These are phyloP conservation scores for Stenocarpella maydis DNA, from an alignment of 2,329 filamentous ascomycete genomes.

Conservation along the genomic window DNA sequence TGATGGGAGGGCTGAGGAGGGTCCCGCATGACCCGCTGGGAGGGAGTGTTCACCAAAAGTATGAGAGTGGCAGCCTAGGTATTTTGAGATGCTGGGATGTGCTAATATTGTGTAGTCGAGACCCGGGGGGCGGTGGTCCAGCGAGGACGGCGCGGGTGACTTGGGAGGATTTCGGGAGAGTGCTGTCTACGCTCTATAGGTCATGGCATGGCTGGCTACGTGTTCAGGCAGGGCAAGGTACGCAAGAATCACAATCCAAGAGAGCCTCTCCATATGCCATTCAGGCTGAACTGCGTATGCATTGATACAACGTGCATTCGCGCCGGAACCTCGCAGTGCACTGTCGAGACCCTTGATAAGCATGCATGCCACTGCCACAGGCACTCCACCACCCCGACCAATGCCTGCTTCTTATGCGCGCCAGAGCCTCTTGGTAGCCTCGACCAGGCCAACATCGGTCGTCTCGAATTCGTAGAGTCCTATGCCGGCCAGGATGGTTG, in stretches of 20 bases:
- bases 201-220: neutral
- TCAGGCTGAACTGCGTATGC: neutral
- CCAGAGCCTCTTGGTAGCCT: slow-evolving; percentile 90
- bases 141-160: no score
- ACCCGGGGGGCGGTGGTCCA: neutral
- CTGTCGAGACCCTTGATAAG: neutral
- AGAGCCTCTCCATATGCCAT: neutral
- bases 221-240: neutral
- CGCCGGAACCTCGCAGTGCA: neutral
- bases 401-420: slow-evolving; percentile 64
- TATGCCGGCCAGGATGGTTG: slow-evolving; percentile 82
- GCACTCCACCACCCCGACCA: neutral
- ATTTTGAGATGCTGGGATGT: neutral
- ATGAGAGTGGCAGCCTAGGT: neutral
- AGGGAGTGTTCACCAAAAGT: neutral
- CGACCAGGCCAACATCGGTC: slow-evolving; percentile 93
- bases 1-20: neutral
- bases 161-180: neutral
- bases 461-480: slow-evolving; percentile 99
- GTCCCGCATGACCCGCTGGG: neutral
- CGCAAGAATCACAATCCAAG: neutral
- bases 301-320: neutral
- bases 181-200: no score
- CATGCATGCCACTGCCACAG: neutral
- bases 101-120: neutral